Percentiles rank a stretch among this genome's conserved stretches.
These are phyloP conservation scores for Pecoramyces ruminantium DNA, from an alignment of 192 early-diverging fungal genomes.

Conservation along the genomic window DNA sequence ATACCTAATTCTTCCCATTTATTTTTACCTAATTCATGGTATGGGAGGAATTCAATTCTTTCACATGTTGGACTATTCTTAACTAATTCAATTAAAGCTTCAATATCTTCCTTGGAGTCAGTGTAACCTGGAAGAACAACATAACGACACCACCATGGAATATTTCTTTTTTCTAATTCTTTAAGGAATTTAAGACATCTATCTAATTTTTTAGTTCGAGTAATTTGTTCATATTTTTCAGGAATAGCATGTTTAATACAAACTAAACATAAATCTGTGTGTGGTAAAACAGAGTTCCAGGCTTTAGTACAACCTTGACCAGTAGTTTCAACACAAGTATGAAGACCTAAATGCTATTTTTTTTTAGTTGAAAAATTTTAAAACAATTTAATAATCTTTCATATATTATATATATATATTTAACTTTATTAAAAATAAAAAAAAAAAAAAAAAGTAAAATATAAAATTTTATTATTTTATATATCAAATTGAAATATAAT, in stretches of 20 bases:
- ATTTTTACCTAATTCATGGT: conserved; percentile 8
- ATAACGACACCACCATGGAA: conserved; percentile 10
- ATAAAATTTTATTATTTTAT: too few species aligned
- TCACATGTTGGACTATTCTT: background rate
- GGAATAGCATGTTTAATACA: conserved; percentile 1
- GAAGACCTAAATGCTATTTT: conserved; percentile 4
- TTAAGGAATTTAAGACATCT: conserved; percentile 5
- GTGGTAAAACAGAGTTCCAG: conserved; percentile 6
- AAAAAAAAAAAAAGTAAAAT: too few species aligned
- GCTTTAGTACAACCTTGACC: conserved; percentile 5
- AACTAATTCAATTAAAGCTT: conserved; percentile 5
- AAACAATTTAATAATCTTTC: too few species aligned
- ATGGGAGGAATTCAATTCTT: conserved; percentile 8
- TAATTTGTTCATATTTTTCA: conserved; percentile 1
- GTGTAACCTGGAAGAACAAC: conserved; percentile 8
- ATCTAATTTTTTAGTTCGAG: background rate
- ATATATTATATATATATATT: too few species aligned
- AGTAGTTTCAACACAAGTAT: conserved; percentile 9
- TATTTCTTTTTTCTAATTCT: conserved; percentile 6
- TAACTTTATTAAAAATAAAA: too few species aligned
- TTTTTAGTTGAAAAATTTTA: too few species aligned
- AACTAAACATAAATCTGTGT: conserved; percentile 9
- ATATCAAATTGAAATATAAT: too few species aligned
- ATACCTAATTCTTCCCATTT: conserved; percentile 2
- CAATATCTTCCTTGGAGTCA: conserved; percentile 5